Evolutionary conservation across 306 rosid species (phyloP), one percentile per base, ranked within the genome.

Genomic region (Senna siamea): DNA sequence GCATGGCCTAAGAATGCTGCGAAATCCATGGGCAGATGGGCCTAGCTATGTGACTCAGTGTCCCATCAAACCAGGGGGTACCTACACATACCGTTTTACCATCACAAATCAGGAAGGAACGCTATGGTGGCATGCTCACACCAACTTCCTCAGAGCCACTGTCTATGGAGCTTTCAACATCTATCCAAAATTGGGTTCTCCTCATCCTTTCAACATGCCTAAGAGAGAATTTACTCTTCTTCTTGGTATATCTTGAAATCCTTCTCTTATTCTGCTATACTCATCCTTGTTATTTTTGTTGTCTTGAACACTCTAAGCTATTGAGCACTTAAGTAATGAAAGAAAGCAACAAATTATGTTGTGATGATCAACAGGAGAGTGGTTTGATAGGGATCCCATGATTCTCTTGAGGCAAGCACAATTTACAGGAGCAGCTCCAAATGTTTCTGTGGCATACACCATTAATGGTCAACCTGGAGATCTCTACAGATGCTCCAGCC

Each of bases 61-160:
- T 62, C 68, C 68, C 5, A 62, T 62, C 17, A 44, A 35, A 18
- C 44, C 68, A 5, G 50, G 68, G 17, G 68, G 15, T 0, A 37
- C 48, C 2, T 62, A 62, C 22, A 62, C 68, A 37, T 62, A 62
- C 50, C 30, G 68, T 9, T 62, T 62, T 18, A 62, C 68, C 6
- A 62, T 62, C 50, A 37, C 5, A 18, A 11, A 19, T 28, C 68
- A 62, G 17, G 68, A 62, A 62, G 68, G 68, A 9, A 62, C 68
- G 2, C 5, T 62, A 38, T 62, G 48, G 48, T 62, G 93, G 93
- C 93, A 88, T 71, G 93, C 93, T 69, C 93, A 88, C 51, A 82
- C 80, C 59, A n/a, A 78, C 70, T 88, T 87, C 84, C 87, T 88
- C n/a, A 78, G 90, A 82, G 93, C 89, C 23, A 88, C 90, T 6